phyloP scores from a whole-genome alignment of 1,284 basidiomycete species.

The Violaceomyces palustris region DNA sequence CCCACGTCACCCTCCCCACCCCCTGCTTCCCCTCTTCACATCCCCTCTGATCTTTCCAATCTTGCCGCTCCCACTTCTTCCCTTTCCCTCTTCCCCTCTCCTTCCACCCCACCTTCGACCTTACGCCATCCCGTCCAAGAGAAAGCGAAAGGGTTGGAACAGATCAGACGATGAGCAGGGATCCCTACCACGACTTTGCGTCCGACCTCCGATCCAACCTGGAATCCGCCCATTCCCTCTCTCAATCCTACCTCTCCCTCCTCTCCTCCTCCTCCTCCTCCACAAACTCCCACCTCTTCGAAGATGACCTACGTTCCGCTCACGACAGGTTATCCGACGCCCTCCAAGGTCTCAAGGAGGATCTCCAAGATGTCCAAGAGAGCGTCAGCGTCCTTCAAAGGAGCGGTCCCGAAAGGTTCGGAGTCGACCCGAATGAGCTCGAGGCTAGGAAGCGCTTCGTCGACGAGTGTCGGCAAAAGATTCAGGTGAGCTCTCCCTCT shows the following conservation, averaged over 20 bases:
- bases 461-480: slow-evolving; percentile 25
- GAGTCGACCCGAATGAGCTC: slow-evolving; percentile 34
- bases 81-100: too few species aligned
- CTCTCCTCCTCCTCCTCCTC: slow-evolving; percentile 3
- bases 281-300: neutral
- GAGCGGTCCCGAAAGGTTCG: slow-evolving; percentile 44
- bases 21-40: too few species aligned
- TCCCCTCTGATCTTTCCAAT: too few species aligned
- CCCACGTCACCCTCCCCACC: too few species aligned
- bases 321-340: slow-evolving; percentile 31
- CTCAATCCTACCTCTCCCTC: slow-evolving; percentile 23
- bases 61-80: too few species aligned
- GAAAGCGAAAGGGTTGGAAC: too few species aligned
- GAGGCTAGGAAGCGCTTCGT: slow-evolving; percentile 30
- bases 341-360: slow-evolving; percentile 37
- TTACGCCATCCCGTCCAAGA: too few species aligned
- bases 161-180: slow-evolving; percentile 43
- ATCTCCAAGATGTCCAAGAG: slow-evolving; percentile 45
- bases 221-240: slow-evolving; percentile 20
- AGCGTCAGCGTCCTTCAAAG: slow-evolving; percentile 42
- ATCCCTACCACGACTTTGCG: slow-evolving; percentile 50
- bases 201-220: slow-evolving; percentile 40
- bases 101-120: too few species aligned
- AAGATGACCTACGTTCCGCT: slow-evolving; percentile 11
- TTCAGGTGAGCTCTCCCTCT: slow-evolving; percentile 12